Percentiles rank a stretch among this genome's conserved stretches.
Evolutionary conservation across 768 basidiomycete genomes (phyloP).

Genomic region (Suillus discolor): DNA sequence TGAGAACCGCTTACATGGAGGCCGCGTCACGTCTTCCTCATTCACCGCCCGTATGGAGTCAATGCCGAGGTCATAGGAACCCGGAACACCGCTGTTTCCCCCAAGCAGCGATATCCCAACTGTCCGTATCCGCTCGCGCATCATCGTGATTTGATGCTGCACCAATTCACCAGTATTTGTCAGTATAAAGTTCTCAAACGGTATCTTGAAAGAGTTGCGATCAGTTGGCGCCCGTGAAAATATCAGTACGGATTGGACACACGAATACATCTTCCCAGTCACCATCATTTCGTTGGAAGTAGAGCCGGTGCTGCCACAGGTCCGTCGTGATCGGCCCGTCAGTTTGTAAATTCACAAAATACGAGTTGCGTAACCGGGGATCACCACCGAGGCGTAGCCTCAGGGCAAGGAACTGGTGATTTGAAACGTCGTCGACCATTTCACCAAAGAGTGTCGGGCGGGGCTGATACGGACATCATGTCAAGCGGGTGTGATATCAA

Average conservation of each 20-base stretch:
- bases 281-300: conserved; percentile 64
- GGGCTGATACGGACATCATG: conserved; percentile 42
- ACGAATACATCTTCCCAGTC: conserved; percentile 86
- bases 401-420: conserved; percentile 79
- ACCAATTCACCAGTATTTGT: conserved; percentile 76
- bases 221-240: conserved; percentile 14
- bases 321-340: conserved; percentile 80
- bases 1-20: conserved; percentile 28
- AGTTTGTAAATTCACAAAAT: conserved; percentile 93
- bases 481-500: background rate
- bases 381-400: conserved; percentile 80
- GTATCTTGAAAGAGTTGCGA: conserved; percentile 55
- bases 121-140: conserved; percentile 71
- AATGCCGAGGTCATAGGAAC: conserved; percentile 80
- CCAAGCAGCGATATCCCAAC: conserved; percentile 89
- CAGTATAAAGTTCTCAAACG: conserved; percentile 73
- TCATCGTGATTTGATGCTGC: conserved; percentile 73
- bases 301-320: conserved; percentile 95
- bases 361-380: conserved; percentile 76
- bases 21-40: conserved; percentile 56
- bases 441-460: conserved; percentile 89
- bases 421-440: conserved; percentile 79
- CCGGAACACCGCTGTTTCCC: conserved; percentile 74
- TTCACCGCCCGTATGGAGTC: conserved; percentile 84
- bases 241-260: conserved; percentile 31